Evolutionary conservation across 2,329 filamentous ascomycete genomes (phyloP).

Genomic region (Elsinoe ampelina): DNA sequence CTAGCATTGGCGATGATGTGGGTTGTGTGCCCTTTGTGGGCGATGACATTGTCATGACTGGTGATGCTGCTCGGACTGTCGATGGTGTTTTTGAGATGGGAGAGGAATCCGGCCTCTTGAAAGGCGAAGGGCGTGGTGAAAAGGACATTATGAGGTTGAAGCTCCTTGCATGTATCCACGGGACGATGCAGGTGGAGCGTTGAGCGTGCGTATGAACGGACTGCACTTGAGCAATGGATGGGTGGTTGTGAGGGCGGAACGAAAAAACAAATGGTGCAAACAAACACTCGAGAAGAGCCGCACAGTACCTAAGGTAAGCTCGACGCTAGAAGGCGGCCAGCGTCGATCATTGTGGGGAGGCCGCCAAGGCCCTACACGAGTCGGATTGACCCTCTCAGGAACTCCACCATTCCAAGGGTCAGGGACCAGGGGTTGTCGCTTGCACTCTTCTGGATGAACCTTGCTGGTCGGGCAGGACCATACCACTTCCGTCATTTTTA

Average conservation of each 20-base stretch:
- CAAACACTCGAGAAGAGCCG: conserved; percentile 3
- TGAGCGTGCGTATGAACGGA: conserved; percentile 25
- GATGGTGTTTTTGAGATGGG: conserved; percentile 31
- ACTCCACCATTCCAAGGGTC: background rate
- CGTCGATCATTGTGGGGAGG: conserved; percentile 2
- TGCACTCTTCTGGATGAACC: background rate
- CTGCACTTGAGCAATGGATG: background rate
- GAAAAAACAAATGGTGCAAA: background rate
- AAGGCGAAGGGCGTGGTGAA: conserved; percentile 36
- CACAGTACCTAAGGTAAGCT: background rate
- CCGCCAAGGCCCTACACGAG: background rate
- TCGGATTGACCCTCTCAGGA: background rate
- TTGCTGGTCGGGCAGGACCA: background rate
- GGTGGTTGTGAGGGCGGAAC: conserved; percentile 8
- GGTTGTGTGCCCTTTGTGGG: conserved; percentile 16
- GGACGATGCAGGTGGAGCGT: conserved; percentile 18
- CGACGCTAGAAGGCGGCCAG: background rate
- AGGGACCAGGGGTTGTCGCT: background rate
- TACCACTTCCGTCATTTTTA: conserved; percentile 1
- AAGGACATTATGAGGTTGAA: conserved; percentile 28
- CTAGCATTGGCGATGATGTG: conserved; percentile 15
- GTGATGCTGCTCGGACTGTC: conserved; percentile 23
- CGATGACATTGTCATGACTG: conserved; percentile 18
- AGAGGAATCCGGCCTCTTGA: conserved; percentile 33
- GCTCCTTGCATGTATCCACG: conserved; percentile 11